phyloP scores from a whole-genome alignment of 371 early-diverging fungal species.

The Mucor ambiguus region DNA sequence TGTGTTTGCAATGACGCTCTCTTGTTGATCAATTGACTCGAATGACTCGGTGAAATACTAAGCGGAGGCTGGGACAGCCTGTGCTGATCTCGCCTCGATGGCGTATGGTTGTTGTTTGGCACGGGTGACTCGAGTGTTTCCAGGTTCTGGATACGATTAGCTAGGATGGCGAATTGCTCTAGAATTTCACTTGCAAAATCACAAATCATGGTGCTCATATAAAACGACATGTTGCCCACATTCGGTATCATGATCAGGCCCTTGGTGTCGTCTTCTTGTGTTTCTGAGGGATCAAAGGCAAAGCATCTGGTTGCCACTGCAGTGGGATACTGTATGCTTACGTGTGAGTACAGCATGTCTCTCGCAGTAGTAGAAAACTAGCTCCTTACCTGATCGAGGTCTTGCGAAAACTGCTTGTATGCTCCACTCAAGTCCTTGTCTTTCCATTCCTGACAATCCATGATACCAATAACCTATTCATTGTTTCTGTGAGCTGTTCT shows the following conservation, averaged over 20 bases:
- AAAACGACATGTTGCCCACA: slow-evolving; percentile 78
- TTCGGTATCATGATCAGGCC: slow-evolving; percentile 82
- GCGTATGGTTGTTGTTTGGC: neutral
- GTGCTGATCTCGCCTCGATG: neutral
- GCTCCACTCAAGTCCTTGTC: slow-evolving; percentile 65
- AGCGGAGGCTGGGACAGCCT: neutral
- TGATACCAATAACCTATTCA: slow-evolving; percentile 74
- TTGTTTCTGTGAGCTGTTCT: neutral
- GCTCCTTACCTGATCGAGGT: neutral
- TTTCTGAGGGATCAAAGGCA: slow-evolving; percentile 84
- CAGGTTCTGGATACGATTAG: slow-evolving; percentile 18
- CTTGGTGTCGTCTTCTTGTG: slow-evolving; percentile 72
- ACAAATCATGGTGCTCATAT: slow-evolving; percentile 77
- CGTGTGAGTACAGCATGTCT: neutral
- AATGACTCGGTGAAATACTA: neutral
- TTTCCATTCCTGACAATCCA: slow-evolving; percentile 80
- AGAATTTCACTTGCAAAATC: slow-evolving; percentile 75
- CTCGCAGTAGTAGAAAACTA: too few relatives aligned
- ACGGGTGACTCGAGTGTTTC: slow-evolving; percentile 41
- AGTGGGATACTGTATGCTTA: slow-evolving; percentile 63
- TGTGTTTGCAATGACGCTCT: slow-evolving; percentile 2
- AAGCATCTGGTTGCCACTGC: slow-evolving; percentile 76
- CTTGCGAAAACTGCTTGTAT: slow-evolving; percentile 57
- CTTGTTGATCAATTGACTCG: neutral
- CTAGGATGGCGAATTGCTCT: slow-evolving; percentile 33